Base-by-base conservation (phyloP, 2,329 filamentous ascomycete species). In the Penicillium crustosum region DNA sequence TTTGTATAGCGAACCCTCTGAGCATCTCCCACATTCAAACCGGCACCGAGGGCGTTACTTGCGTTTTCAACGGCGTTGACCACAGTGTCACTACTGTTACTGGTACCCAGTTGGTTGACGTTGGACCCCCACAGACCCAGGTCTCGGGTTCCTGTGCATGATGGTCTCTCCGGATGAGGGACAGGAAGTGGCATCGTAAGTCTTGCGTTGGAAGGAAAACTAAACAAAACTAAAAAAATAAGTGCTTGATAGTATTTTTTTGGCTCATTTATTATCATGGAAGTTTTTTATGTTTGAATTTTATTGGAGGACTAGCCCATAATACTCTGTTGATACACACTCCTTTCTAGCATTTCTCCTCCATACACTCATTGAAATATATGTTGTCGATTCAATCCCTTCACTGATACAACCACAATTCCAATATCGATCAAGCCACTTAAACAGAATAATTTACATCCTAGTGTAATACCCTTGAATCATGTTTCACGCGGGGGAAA, bases 111-210 rank as follows among this genome's bases (percentile, higher is more conserved):
- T 48, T 54, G 13, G 58, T 62, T 8, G 58, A 62, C 50, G 60
- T 62, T 38, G 60, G 60, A 12, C 60, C 60, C 29, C 58, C 60
- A 4, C 60, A 62, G 36, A 61, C 60, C 17, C 60, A 62, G 52
- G 4, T 56, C 13, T 56, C 53, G 9, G 53, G 53, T 17, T 56
- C 47, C 10, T 56, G 53, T 10, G 15, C 29, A 21, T 51, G 41
- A 12, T 25, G 12, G 15, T 17, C 43, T 42, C 29, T 9, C 19
- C 15, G n/a, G 15, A 31, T 25, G 39, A 8, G n/a, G 12, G 17
- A 17, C 13, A n/a, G 13, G 17, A 50, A 27, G 25, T 21, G 7
- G 19, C 8, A 50, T 41, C 29, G 23, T 10, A n/a, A 13, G 41
- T 39, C 38, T 36, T 33, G 38, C 12, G 25, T 42, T 42, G 36